A percentile compares a stretch with the other conserved stretches of the same genome.
Evolutionary conservation across 768 basidiomycete species (phyloP).

Genomic region (Dioszegia aurantiaca): DNA sequence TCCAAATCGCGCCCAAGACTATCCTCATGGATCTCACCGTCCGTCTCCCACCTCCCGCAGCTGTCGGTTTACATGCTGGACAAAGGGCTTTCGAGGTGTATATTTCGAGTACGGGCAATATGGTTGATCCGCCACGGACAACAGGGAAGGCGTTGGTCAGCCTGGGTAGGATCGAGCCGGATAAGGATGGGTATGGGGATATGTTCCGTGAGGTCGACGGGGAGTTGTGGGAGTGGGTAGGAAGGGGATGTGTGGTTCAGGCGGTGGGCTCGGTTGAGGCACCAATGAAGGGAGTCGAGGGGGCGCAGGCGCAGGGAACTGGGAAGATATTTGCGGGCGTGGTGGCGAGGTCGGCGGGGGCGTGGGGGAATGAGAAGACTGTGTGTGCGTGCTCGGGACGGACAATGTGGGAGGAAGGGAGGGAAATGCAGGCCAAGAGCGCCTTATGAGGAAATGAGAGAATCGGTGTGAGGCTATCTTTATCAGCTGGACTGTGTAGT

Average conservation of each 20-base stretch:
- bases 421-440: constrained; percentile 47
- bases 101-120: constrained; percentile 45
- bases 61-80: constrained; percentile 25
- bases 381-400: constrained; percentile 52
- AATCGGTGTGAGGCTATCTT: background rate
- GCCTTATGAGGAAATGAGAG: background rate
- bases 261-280: constrained; percentile 11
- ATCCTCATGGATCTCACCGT: constrained; percentile 51
- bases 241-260: constrained; percentile 49
- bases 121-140: constrained; percentile 44
- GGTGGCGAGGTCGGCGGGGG: constrained; percentile 48
- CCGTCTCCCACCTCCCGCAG: constrained; percentile 41
- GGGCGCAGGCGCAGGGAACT: background rate
- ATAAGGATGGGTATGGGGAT: constrained; percentile 50
- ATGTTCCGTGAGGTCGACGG: constrained; percentile 47
- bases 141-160: constrained; percentile 37
- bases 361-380: constrained; percentile 52
- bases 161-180: constrained; percentile 37
- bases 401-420: constrained; percentile 53
- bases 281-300: constrained; percentile 3
- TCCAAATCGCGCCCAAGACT: constrained; percentile 47
- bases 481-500: no score
- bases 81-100: constrained; percentile 42
- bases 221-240: constrained; percentile 50
- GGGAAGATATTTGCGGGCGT: constrained; percentile 51